Conservation (phyloP, 345 rosid genomes). For the Boechera stricta region DNA sequence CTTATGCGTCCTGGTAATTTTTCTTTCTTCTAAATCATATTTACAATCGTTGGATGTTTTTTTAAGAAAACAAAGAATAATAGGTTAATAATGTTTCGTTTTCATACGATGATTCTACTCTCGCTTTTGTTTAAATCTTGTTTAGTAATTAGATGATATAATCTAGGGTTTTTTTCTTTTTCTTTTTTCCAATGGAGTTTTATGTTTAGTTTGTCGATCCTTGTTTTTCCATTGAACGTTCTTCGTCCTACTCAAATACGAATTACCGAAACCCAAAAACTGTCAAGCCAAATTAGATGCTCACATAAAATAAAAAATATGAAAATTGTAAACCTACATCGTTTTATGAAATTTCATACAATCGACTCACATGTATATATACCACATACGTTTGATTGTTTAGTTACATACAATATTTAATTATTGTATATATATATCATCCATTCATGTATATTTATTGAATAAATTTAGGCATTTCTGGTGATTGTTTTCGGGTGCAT, state of each 20-base stretch:
- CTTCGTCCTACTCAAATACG: background rate
- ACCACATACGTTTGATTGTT: background rate
- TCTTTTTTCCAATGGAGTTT: too few species aligned
- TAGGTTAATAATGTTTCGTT: background rate
- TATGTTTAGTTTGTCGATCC: background rate
- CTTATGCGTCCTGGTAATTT: conserved; percentile 21
- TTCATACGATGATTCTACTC: background rate
- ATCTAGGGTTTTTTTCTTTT: background rate
- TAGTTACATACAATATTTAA: background rate
- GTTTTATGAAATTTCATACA: too few species aligned
- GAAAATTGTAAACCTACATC: too few species aligned
- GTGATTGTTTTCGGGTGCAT: conserved; percentile 25
- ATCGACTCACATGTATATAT: background rate
- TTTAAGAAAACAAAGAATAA: background rate
- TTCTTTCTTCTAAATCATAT: background rate
- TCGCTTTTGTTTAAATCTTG: background rate
- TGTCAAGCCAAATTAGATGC: too few species aligned
- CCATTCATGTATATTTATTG: background rate
- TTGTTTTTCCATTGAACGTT: background rate
- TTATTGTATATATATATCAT: background rate
- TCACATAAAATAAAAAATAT: too few species aligned
- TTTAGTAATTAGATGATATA: background rate
- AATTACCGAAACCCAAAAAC: background rate
- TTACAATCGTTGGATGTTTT: background rate
- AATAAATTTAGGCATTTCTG: conserved; percentile 4